Evolutionary conservation across 306 rosid genomes (phyloP), one percentile per base, ranked within the genome.

Genomic region (Cucumis melo): DNA sequence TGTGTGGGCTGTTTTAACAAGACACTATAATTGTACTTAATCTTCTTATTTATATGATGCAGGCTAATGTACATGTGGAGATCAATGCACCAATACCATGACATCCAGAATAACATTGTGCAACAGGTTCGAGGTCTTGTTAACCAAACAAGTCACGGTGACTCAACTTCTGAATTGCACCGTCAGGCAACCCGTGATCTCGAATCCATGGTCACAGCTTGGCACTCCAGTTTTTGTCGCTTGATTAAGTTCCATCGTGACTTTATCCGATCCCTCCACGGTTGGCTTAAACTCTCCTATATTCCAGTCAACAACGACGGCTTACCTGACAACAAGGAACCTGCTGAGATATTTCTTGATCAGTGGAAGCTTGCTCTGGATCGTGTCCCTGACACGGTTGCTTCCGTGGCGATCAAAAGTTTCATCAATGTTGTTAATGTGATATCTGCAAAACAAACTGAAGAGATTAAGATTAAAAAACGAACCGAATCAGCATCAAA

Each of bases 61-160:
- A 95, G 99, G 81, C 77, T 92, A 61, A 92, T 90, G 99, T 95
- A 95, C 90, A 90, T 95, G 99, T 95, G 99, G 99, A 90, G 63
- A 84, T 79, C 92, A 78, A 95, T 95, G 99, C 93, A 92, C 83
- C 93, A 86, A 68, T 85, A 85, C 86, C 99, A 95, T 61, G 98
- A 95, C 81, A 73, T 89, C 77, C 99, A 95, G 79, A 90, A 89
- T 85, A 77, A 88, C 89, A 90, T 95, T 36, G 96, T 95, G 77
- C 97, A 95, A 81, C 99, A 95, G 87, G 99, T 95, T 73, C 91
- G 87, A 6, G 98, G 99, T 57, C 98, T 95, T 19, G 97, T 90
- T 77, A 92, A 88, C 84, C 68, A 51, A 80, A 80, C 92, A 50
- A 55, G 90, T 23, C 87, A 89, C 73, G 96, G 90, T 16, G 87